A percentile compares a stretch with the other conserved stretches of the same genome.
Evolutionary conservation across 257 asterid species (phyloP).

Genomic region (Jacaranda mimosifolia): DNA sequence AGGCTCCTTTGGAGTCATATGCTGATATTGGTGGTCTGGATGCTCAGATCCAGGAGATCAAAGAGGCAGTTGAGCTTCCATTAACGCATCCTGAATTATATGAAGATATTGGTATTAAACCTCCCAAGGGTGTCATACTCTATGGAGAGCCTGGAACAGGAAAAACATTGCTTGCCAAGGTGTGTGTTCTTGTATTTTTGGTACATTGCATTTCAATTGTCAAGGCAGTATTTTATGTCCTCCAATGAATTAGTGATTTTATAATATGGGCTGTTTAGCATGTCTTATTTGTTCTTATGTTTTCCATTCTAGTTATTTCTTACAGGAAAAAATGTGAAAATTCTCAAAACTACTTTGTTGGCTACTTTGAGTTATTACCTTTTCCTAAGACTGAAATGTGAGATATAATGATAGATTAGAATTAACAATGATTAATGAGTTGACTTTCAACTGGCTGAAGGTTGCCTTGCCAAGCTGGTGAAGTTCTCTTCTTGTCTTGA

Average conservation of each 20-base stretch:
- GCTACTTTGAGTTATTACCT: background rate
- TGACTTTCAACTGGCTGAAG: conserved; percentile 14
- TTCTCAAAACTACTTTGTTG: background rate
- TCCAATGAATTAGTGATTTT: background rate
- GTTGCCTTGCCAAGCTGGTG: conserved; percentile 21
- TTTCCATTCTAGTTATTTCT: conserved; percentile 10
- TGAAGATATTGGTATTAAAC: conserved; percentile 89
- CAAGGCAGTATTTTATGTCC: conserved; percentile 3
- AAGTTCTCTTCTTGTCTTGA: background rate
- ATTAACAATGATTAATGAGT: background rate
- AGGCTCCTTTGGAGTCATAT: conserved; percentile 96
- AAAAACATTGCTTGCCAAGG: conserved; percentile 96
- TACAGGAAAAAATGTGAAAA: background rate
- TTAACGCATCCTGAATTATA: conserved; percentile 68
- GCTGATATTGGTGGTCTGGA: conserved; percentile 78
- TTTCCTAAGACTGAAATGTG: background rate
- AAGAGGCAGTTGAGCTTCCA: conserved; percentile 76
- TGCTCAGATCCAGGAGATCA: conserved; percentile 74
- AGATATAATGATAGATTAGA: background rate
- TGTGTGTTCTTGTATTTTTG: conserved; percentile 35
- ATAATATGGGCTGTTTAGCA: background rate
- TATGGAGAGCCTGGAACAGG: conserved; percentile 99
- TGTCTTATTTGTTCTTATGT: background rate
- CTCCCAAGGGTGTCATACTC: conserved; percentile 95
- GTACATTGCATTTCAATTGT: background rate